Base-by-base conservation (phyloP, 495 filamentous ascomycete species). In the Choiromyces venosus region DNA sequence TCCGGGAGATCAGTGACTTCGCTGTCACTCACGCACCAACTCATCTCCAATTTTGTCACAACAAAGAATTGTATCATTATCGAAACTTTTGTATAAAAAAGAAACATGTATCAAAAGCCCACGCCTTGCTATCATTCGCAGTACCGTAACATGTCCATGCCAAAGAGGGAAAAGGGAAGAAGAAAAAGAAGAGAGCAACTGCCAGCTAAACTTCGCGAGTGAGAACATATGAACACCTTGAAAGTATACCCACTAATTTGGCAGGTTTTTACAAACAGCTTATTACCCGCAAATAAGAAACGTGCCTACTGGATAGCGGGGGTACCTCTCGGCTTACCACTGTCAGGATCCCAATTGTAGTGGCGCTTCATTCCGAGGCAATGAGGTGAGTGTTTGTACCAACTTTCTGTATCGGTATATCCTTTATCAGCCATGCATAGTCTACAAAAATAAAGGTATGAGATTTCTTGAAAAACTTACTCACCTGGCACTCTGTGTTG, bases 401-500 rank as follows among this genome's bases (percentile, higher is more conserved):
- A 52, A 10, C 46, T 52, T 52, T 52, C 46, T 52, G 12, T 44
- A 76, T 18, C 42, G 35, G 25, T 66, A 37, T 56, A 66, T 65
- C 16, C 42, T 6, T n/a, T 44, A 71, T 68, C 29, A 36, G 16
- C 61, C 61, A 66, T 68, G 46, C 38, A 68, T 14, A 0, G 37
- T 19, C 37, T 25, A 25, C 9, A 29, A 14, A 19, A 25, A 16
- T 33, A 39, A 18, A 10, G 65, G 40, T 2, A 10, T 21, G 21
- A 21, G 10, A 39, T 29, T 65, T 52, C 46, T 3, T 10, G n/a
- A n/a, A 52, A 44, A 71, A 76, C 74, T 38, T 44, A 76, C 75
- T 38, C 16, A 7, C 66, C 29, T 68, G 75, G 69, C 75, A 77
- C n/a, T 56, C 52, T 18, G 65, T 40, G 12, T 52, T 76, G 33